phyloP scores from a whole-genome alignment of 2,329 filamentous ascomycete species.

The Colletotrichum sp. region DNA sequence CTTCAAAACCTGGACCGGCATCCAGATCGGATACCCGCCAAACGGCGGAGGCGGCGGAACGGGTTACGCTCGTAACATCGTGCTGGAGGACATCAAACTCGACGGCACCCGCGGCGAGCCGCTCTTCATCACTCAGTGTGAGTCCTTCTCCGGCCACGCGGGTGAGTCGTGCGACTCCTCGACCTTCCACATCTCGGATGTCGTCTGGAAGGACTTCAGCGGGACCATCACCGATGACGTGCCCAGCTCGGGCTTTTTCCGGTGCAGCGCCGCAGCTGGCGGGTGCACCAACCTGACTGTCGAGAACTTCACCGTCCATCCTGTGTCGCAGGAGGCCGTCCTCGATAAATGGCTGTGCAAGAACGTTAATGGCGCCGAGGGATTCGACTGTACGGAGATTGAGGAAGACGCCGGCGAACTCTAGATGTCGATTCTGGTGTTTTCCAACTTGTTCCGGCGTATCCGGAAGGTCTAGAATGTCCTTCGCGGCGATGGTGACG shows the following conservation, averaged over 20 bases:
- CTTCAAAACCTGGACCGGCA: slow-evolving; percentile 64
- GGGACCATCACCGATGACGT: slow-evolving; percentile 32
- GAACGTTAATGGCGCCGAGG: slow-evolving; percentile 27
- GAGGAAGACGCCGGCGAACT: slow-evolving; percentile 1
- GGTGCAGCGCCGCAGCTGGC: slow-evolving; percentile 34
- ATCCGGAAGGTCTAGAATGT: background rate
- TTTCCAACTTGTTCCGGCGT: background rate
- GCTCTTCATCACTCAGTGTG: slow-evolving; percentile 39
- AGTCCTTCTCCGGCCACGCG: slow-evolving; percentile 36
- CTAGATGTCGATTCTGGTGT: background rate
- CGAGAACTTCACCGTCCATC: slow-evolving; percentile 26
- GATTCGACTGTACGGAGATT: slow-evolving; percentile 27
- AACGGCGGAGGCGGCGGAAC: slow-evolving; percentile 64
- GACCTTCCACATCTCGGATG: slow-evolving; percentile 32
- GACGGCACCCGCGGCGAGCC: slow-evolving; percentile 30
- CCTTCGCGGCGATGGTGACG: background rate
- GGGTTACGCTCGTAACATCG: slow-evolving; percentile 40
- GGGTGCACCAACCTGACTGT: slow-evolving; percentile 34
- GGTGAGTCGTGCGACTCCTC: slow-evolving; percentile 39
- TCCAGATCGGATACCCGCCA: slow-evolving; percentile 53
- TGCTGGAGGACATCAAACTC: slow-evolving; percentile 33
- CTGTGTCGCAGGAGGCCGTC: slow-evolving; percentile 10
- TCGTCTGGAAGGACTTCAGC: slow-evolving; percentile 30
- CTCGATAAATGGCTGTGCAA: slow-evolving; percentile 30
- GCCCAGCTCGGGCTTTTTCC: slow-evolving; percentile 29